These are phyloP conservation scores for Aristolochia contorta DNA, from an alignment of 164 flowering plant species.

Conservation along the genomic window DNA sequence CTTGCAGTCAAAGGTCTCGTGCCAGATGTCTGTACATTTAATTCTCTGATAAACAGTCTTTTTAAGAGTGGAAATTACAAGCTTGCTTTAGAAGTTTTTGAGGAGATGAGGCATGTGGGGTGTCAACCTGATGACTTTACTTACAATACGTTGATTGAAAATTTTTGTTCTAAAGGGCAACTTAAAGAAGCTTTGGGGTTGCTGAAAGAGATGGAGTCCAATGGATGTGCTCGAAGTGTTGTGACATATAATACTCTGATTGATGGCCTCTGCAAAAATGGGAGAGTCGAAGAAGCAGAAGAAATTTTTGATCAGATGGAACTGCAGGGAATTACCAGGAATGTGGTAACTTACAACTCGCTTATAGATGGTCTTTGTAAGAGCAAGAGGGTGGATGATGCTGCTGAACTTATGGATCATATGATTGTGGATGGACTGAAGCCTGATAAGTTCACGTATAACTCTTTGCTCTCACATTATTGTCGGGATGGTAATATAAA, in stretches of 20 bases:
- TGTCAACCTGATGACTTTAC: slow-evolving; percentile 78
- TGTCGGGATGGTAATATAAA: slow-evolving; percentile 66
- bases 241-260: slow-evolving; percentile 74
- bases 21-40: slow-evolving; percentile 77
- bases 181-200: slow-evolving; percentile 54
- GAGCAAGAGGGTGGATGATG: slow-evolving; percentile 54
- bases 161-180: slow-evolving; percentile 47
- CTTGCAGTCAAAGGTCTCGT: slow-evolving; percentile 56
- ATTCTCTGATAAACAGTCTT: slow-evolving; percentile 73
- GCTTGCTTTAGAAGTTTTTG: slow-evolving; percentile 53
- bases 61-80: slow-evolving; percentile 36
- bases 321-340: slow-evolving; percentile 68
- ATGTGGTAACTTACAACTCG: slow-evolving; percentile 65
- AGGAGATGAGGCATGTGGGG: slow-evolving; percentile 65
- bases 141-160: slow-evolving; percentile 64
- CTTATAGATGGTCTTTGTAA: slow-evolving; percentile 81
- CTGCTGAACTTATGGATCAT: slow-evolving; percentile 72
- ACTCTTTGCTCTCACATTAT: slow-evolving; percentile 56
- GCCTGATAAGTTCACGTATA: slow-evolving; percentile 79
- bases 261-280: slow-evolving; percentile 66
- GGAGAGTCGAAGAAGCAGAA: slow-evolving; percentile 65
- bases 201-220: slow-evolving; percentile 75
- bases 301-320: slow-evolving; percentile 93
- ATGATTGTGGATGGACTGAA: slow-evolving; percentile 76
- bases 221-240: slow-evolving; percentile 60